Evolutionary conservation across 208 protist species (phyloP).

Genomic region (Naegleria fowleri): DNA sequence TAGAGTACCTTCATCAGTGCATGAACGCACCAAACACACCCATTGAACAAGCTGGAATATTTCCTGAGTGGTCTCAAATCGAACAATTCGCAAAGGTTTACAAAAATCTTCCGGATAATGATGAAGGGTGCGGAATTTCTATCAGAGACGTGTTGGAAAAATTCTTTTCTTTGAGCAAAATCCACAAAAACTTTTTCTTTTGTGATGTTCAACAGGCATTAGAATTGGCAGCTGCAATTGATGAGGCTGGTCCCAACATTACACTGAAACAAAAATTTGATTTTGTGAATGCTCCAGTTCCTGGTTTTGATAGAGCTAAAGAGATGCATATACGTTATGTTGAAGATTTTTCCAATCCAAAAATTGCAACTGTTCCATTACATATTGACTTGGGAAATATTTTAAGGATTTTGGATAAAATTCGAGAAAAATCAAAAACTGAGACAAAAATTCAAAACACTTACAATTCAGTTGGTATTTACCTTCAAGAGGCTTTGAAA

Average conservation of each 20-base stretch:
- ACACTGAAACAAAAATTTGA: background rate
- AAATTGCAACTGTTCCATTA: background rate
- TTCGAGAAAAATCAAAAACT: background rate
- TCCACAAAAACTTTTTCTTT: slow-evolving; percentile 5
- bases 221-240: background rate
- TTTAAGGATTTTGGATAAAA: background rate
- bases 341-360: background rate
- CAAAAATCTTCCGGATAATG: background rate
- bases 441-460: background rate
- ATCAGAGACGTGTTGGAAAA: background rate
- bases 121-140: background rate
- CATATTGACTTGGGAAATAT: background rate
- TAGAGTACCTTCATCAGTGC: background rate
- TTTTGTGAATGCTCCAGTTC: background rate
- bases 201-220: background rate
- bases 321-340: background rate
- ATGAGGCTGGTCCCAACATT: background rate
- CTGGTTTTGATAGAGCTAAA: background rate
- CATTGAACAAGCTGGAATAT: background rate
- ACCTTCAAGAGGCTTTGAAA: background rate
- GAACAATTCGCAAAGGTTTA: background rate
- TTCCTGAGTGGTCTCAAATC: background rate
- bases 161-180: background rate
- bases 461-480: background rate
- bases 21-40: background rate